Conservation (phyloP, 306 rosid genomes). For the Begonia peltatifolia region DNA sequence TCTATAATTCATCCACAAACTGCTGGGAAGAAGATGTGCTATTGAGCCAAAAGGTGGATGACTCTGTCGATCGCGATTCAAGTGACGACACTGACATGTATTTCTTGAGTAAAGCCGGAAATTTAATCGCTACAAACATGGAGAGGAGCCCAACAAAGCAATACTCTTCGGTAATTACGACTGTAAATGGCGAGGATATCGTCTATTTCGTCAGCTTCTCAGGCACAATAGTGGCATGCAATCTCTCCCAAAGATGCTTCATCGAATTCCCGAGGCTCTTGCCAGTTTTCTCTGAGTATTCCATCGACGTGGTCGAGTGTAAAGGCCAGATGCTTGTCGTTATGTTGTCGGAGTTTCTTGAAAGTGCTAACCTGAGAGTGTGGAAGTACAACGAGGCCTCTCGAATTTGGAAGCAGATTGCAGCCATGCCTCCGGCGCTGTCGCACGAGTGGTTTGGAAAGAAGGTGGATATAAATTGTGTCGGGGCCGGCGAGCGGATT, state of each 20-base stretch:
- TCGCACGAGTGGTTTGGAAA: conserved; percentile 85
- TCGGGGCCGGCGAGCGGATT: conserved; percentile 53
- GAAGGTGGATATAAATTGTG: conserved; percentile 89
- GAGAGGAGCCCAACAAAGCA: conserved; percentile 91
- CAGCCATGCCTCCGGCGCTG: conserved; percentile 77
- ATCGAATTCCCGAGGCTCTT: conserved; percentile 65
- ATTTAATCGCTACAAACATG: conserved; percentile 77
- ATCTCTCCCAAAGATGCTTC: conserved; percentile 42
- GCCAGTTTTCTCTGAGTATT: conserved; percentile 70
- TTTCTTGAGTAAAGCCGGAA: conserved; percentile 78
- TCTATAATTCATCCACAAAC: conserved; percentile 36
- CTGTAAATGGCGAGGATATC: conserved; percentile 36
- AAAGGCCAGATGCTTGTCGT: conserved; percentile 68
- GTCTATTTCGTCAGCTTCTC: conserved; percentile 67
- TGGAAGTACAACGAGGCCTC: conserved; percentile 53
- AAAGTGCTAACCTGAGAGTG: conserved; percentile 62
- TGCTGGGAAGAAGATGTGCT: conserved; percentile 53
- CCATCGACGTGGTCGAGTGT: conserved; percentile 77
- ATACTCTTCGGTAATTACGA: conserved; percentile 61
- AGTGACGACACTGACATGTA: conserved; percentile 64
- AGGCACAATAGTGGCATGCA: conserved; percentile 65
- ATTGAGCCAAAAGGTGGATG: conserved; percentile 28
- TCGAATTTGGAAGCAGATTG: conserved; percentile 64
- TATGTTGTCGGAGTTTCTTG: conserved; percentile 65
- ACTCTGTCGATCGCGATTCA: conserved; percentile 31